Base-by-base conservation (phyloP, 495 filamentous ascomycete genomes). In the Penicillium nucicola region DNA sequence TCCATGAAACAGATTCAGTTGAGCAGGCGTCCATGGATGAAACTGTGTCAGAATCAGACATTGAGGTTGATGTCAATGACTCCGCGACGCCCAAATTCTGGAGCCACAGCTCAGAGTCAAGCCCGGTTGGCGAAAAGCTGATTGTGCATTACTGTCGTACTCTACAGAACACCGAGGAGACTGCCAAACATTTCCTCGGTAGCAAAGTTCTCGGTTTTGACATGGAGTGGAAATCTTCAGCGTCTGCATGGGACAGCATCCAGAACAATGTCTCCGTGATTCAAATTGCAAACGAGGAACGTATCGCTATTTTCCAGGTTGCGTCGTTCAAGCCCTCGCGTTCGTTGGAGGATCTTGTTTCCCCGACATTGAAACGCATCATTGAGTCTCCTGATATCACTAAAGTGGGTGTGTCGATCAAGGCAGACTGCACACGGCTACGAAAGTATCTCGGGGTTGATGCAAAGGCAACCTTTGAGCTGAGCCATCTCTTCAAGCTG, bases 281-380 rank as follows among this genome's bases (percentile, higher is more conserved):
- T 33, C 91, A 96, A 65, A 50, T 96, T 15, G 90, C 90, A 7
- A 89, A 83, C 50, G 77, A 85, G 53, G 81, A 84, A 42, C 85
- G 87, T n/a, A 84, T 96, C 44, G 88, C 78, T 0, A 73, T 96
- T 2, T 91, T 95, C 58, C 91, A 96, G 52, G 65, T 95, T 34
- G 84, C 88, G 22, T 62, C 78, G 8, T 89, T 80, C 61, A 62
- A 70, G 15, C 72, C 75, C 6, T 70, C 51, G 10, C 69, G 67
- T n/a, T 56, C 45, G 5, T 42, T 64, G 4, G 64, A 79, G 2
- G 74, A 82, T 14, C 65, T 92, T n/a, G 77, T 92, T 14, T 67
- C 87, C 1, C 87, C 89, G 1, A 75, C 82, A 1, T 75, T 96
- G 19, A 82, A 77, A 52, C 67, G 73, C 39, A 76, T 96, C 40